Conservation (phyloP, 768 basidiomycete species). For the Lactifluus volemus region DNA sequence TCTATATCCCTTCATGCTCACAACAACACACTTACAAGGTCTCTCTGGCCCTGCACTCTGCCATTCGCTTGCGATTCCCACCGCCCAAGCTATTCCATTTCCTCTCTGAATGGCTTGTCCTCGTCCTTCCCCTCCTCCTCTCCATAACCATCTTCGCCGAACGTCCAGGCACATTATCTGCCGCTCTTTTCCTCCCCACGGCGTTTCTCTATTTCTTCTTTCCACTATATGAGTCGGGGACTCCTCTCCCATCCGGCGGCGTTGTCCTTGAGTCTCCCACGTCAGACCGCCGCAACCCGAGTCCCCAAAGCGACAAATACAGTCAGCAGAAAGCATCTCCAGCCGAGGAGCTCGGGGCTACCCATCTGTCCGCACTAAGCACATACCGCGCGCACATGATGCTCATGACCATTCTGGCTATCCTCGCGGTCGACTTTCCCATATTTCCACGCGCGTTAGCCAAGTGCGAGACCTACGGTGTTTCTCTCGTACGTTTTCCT, state of each 20-base stretch:
- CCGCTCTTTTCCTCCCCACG: slow-evolving; percentile 40
- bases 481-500: slow-evolving; percentile 64
- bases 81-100: slow-evolving; percentile 33
- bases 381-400: slow-evolving; percentile 93
- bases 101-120: slow-evolving; percentile 54
- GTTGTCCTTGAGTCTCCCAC: slow-evolving; percentile 19
- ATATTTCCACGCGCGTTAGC: slow-evolving; percentile 83
- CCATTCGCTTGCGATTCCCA: slow-evolving; percentile 42
- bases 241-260: slow-evolving; percentile 43
- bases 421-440: slow-evolving; percentile 93
- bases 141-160: slow-evolving; percentile 71
- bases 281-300: background rate
- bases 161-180: slow-evolving; percentile 42
- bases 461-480: slow-evolving; percentile 92
- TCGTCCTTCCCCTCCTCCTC: slow-evolving; percentile 71
- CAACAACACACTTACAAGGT: slow-evolving; percentile 33
- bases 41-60: slow-evolving; percentile 63
- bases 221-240: slow-evolving; percentile 35
- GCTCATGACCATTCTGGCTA: slow-evolving; percentile 81
- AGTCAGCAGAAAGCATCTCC: background rate
- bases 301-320: slow-evolving; percentile 5
- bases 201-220: slow-evolving; percentile 35
- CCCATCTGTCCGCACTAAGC: slow-evolving; percentile 68
- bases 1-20: background rate
- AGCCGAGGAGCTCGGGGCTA: slow-evolving; percentile 2